Percentiles rank a stretch among this genome's conserved stretches.
These are phyloP conservation scores for Moesziomyces antarcticus DNA, from an alignment of 1,284 basidiomycete species.

Conservation along the genomic window DNA sequence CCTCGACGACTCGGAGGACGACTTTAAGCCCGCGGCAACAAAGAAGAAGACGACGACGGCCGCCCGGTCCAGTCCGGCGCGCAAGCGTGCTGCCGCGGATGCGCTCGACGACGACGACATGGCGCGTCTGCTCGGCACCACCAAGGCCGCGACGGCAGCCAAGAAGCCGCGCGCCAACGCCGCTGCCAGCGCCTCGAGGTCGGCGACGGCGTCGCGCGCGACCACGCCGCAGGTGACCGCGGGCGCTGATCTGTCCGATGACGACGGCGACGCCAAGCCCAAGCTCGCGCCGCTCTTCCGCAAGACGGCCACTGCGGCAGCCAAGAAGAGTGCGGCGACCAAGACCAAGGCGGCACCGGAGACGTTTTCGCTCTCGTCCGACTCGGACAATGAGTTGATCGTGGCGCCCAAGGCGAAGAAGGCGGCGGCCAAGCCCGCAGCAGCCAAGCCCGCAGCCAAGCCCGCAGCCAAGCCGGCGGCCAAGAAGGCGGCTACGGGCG, in stretches of 20 bases:
- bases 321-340: conserved; percentile 18
- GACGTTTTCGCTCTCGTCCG: conserved; percentile 39
- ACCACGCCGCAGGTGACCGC: conserved; percentile 37
- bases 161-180: conserved; percentile 32
- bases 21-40: conserved; percentile 45
- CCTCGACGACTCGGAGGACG: conserved; percentile 49
- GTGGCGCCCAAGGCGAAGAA: conserved; percentile 34
- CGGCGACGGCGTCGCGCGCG: conserved; percentile 30
- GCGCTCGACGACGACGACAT: conserved; percentile 45
- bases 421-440: conserved; percentile 11
- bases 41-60: conserved; percentile 41
- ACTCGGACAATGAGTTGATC: conserved; percentile 41
- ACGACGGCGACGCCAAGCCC: conserved; percentile 15
- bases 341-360: conserved; percentile 31
- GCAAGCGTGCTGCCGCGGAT: conserved; percentile 40
- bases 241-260: conserved; percentile 11
- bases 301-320: conserved; percentile 16
- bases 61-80: conserved; percentile 18
- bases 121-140: conserved; percentile 23
- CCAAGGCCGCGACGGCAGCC: conserved; percentile 16
- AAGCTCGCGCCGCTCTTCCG: conserved; percentile 41
- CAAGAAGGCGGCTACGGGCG: conserved; percentile 27
- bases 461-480: conserved; percentile 12
- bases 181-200: conserved; percentile 12
- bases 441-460: conserved; percentile 29